A percentile compares a stretch with the other conserved stretches of the same genome.
These are phyloP conservation scores for Magnolia officinalis DNA, from an alignment of 164 flowering plant genomes.

Conservation along the genomic window DNA sequence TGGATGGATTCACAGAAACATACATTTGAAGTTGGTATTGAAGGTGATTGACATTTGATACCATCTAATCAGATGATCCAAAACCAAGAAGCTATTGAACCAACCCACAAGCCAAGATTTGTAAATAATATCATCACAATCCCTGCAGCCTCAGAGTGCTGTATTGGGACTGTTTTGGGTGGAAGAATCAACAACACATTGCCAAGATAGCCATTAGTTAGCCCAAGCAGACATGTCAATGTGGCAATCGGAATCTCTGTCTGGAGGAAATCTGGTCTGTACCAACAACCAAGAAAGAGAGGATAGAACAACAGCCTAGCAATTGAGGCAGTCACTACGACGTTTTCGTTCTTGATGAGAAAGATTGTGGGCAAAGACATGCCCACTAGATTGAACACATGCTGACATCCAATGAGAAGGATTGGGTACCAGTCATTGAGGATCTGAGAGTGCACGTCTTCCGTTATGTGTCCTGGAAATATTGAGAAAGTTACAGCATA, in stretches of 20 bases:
- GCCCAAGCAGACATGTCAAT: slow-evolving; percentile 81
- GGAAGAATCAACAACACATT: slow-evolving; percentile 81
- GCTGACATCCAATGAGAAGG: slow-evolving; percentile 67
- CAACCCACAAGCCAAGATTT: slow-evolving; percentile 62
- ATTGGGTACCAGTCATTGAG: slow-evolving; percentile 90
- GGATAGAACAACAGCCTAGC: slow-evolving; percentile 76
- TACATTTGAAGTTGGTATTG: background rate
- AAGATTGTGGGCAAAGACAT: slow-evolving; percentile 67
- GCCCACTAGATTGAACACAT: slow-evolving; percentile 87
- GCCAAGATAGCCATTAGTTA: slow-evolving; percentile 85
- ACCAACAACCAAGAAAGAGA: slow-evolving; percentile 73
- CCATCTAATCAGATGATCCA: slow-evolving; percentile 62
- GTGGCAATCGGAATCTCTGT: slow-evolving; percentile 81
- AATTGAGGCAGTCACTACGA: slow-evolving; percentile 58
- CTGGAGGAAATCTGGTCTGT: slow-evolving; percentile 71
- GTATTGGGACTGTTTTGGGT: slow-evolving; percentile 73
- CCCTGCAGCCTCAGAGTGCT: slow-evolving; percentile 83
- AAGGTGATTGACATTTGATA: background rate
- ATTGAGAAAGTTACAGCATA: slow-evolving; percentile 76
- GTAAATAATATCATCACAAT: slow-evolving; percentile 72
- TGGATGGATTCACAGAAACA: background rate
- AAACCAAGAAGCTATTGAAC: slow-evolving; percentile 83
- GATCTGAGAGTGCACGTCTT: slow-evolving; percentile 75
- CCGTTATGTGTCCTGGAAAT: slow-evolving; percentile 89
- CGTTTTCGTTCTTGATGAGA: slow-evolving; percentile 52